Evolutionary conservation across 768 basidiomycete genomes (phyloP).

Genomic region (Lactarius evosmus): DNA sequence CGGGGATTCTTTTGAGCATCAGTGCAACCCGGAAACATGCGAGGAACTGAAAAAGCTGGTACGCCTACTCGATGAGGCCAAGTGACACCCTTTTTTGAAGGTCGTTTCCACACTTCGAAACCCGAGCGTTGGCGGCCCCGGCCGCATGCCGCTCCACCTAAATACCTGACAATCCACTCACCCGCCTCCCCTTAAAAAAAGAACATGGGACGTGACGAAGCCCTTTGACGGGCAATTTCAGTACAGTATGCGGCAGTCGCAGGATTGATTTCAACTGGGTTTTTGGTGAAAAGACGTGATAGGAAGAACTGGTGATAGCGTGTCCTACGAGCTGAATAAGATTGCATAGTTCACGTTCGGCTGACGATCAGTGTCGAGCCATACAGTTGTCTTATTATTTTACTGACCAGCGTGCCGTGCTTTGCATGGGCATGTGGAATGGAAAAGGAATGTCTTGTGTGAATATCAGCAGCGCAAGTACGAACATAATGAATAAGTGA

Average conservation of each 20-base stretch:
- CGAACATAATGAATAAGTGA: no score
- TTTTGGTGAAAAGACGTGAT: not conserved
- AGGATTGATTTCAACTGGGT: not conserved
- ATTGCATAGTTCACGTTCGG: not conserved
- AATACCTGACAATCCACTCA: not conserved
- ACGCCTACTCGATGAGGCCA: constrained; percentile 5
- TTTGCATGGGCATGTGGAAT: not conserved
- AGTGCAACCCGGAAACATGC: constrained; percentile 9
- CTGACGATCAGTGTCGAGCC: not conserved
- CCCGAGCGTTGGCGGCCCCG: not conserved
- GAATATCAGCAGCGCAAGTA: no score
- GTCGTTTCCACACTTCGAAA: not conserved
- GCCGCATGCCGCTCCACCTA: not conserved
- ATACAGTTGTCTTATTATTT: not conserved
- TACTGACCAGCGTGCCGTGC: not conserved
- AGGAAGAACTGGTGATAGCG: not conserved
- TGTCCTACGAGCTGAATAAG: not conserved
- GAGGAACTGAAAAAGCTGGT: constrained; percentile 11
- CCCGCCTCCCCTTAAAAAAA: not conserved
- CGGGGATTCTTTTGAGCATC: constrained; percentile 15
- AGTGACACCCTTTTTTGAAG: not conserved
- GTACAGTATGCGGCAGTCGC: not conserved
- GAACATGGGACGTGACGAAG: not conserved
- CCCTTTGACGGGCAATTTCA: not conserved
- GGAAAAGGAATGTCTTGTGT: no score